Base-by-base conservation (phyloP, 805 yeast species). In the Alloascoidea africana region DNA sequence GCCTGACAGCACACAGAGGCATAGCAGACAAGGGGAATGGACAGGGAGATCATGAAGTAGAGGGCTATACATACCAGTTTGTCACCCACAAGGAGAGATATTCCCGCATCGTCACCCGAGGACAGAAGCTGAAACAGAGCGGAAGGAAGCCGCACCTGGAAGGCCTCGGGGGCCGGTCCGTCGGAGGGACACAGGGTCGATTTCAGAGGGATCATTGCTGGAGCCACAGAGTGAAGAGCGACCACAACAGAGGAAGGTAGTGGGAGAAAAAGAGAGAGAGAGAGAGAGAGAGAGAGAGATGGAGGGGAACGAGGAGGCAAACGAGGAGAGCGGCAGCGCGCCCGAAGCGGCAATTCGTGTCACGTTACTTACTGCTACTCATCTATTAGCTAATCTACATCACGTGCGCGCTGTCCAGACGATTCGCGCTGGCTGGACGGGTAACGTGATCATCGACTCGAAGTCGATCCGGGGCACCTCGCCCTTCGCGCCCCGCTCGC, bases 391-490 rank as follows among this genome's bases (percentile, higher is more conserved):
- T n/a, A n/a, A n/a, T n/a, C n/a, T n/a, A n/a, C n/a, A n/a, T n/a
- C n/a, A n/a, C 18, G 36, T 5, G 17, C 17, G 36, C 14, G 19
- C 27, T 14, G n/a, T 14, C 50, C 54, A 55, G 14, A 50, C 42
- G 34, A 55, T 51, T 23, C 49, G 39, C 16, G 62, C 59, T 3
- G 94, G 94, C 38, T 69, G 74, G 48, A 63, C 55, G 37, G 98
- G 97, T 52, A 89, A 70, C 16, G 95, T 83, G 38, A 89, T 95
- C 98, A 89, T 89, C 38, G 87, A 76, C 46, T 79, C 74, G 60
- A 73, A 85, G 60, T 86, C 94, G 40, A 80, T 74, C 6, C 59
- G 62, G 16, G 63, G 62, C 27, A 58, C 42, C 39, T 38, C 34
- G 30, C 15, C 40, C 37, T n/a, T 51, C 6, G 44, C 43, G 27